A percentile compares a stretch with the other conserved stretches of the same genome.
phyloP scores from a whole-genome alignment of 2,329 filamentous ascomycete species.

The Scedosporium dehoogii region DNA sequence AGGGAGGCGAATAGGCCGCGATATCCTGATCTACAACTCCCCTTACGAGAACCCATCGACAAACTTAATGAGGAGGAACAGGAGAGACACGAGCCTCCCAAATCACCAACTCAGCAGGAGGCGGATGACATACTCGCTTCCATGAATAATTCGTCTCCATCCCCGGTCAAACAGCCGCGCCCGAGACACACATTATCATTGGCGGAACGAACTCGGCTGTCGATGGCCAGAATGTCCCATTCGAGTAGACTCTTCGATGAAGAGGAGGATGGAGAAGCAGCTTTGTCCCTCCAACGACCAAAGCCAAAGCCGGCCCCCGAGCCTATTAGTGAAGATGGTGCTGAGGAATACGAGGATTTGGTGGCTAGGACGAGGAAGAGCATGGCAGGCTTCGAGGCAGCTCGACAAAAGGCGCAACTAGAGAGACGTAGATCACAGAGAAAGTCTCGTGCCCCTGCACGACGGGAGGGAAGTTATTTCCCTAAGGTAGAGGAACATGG shows the following conservation, averaged over 20 bases:
- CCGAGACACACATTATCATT: constrained; percentile 51
- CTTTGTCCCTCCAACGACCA: constrained; percentile 16
- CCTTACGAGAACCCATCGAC: not conserved
- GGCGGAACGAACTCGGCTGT: constrained; percentile 69
- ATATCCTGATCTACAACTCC: not conserved
- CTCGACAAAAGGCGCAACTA: constrained; percentile 49
- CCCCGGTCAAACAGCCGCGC: constrained; percentile 35
- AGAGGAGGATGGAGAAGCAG: constrained; percentile 16
- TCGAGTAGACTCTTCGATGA: constrained; percentile 7
- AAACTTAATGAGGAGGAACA: not conserved
- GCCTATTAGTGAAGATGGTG: constrained; percentile 8
- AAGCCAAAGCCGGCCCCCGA: constrained; percentile 11
- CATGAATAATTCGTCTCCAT: constrained; percentile 45
- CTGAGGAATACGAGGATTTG: constrained; percentile 35
- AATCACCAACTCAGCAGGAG: constrained; percentile 37
- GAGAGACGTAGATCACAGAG: constrained; percentile 42
- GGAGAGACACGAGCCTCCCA: not conserved
- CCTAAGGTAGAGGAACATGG: constrained; percentile 31
- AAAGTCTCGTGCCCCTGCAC: constrained; percentile 20
- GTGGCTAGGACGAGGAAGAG: constrained; percentile 48
- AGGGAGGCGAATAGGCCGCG: not conserved
- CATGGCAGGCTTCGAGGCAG: constrained; percentile 53
- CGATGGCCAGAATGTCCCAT: constrained; percentile 56
- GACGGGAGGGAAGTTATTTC: not conserved
- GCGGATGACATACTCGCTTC: constrained; percentile 48